These are phyloP conservation scores for Zoysia matrella DNA, from an alignment of 202 grass and related monocot species.

Conservation along the genomic window DNA sequence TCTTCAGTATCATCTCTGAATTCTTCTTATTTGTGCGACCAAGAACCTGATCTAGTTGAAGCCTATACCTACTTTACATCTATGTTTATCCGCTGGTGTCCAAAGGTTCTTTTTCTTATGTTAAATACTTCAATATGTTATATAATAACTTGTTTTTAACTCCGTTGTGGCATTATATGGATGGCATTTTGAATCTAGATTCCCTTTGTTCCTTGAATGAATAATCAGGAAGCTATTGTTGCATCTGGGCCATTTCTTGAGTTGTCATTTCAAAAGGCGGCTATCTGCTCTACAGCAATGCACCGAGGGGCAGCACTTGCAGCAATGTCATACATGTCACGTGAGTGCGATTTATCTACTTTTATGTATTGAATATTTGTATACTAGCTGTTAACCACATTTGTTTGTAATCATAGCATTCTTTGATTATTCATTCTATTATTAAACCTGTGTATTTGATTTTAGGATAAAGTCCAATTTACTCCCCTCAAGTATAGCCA, in stretches of 20 bases:
- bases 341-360: constrained; percentile 58
- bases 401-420: constrained; percentile 1
- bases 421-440: background rate
- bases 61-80: constrained; percentile 85
- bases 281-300: constrained; percentile 92
- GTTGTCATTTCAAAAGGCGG: constrained; percentile 88
- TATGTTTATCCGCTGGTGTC: constrained; percentile 80
- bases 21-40: constrained; percentile 94
- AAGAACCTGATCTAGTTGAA: constrained; percentile 97
- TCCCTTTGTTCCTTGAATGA: constrained; percentile 35
- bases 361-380: constrained; percentile 9
- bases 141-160: constrained; percentile 15
- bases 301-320: constrained; percentile 85
- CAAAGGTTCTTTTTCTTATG: constrained; percentile 63
- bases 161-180: constrained; percentile 26
- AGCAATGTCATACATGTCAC: constrained; percentile 91
- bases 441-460: too few species aligned
- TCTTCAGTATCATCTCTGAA: constrained; percentile 73
- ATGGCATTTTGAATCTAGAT: constrained; percentile 22
- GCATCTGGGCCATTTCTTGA: constrained; percentile 78
- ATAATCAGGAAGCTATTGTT: constrained; percentile 67
- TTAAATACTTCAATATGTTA: background rate
- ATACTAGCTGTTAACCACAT: constrained; percentile 22
- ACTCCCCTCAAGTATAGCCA: too few species aligned
- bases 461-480: too few species aligned